Conservation (phyloP, 208 protist species). For the Wallacemonas collosoma region DNA sequence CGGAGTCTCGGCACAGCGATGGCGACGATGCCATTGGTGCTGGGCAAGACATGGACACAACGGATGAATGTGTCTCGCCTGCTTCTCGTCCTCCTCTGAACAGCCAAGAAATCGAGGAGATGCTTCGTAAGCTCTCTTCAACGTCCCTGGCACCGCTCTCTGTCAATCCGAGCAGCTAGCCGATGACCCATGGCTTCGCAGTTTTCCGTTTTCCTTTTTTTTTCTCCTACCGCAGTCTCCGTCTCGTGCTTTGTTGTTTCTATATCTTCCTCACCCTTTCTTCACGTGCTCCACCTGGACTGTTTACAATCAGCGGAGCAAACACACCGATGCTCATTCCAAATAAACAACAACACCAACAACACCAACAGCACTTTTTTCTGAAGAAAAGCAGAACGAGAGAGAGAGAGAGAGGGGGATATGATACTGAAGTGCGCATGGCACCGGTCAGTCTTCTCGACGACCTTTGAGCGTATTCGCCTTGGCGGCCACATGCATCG, state of each 20-base stretch:
- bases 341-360: no score
- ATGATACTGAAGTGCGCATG: no score
- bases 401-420: no score
- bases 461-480: no score
- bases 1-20: not conserved
- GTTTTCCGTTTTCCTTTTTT: not conserved
- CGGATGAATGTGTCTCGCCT: not conserved
- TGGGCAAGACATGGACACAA: no score
- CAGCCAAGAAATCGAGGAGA: constrained; percentile 34
- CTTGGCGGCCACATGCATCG: no score
- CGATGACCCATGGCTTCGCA: no score
- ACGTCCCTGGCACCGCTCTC: not conserved
- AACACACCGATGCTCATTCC: no score
- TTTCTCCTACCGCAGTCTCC: not conserved
- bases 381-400: no score
- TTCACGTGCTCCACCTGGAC: not conserved
- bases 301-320: not conserved
- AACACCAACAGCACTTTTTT: no score
- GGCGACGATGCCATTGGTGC: not conserved
- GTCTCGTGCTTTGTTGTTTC: not conserved
- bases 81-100: constrained; percentile 3
- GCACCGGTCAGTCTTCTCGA: no score
- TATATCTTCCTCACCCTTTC: constrained; percentile 1
- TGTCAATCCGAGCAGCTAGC: no score
- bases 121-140: constrained; percentile 33